Conservation (phyloP, 306 rosid genomes). For the Vigna mungo region DNA sequence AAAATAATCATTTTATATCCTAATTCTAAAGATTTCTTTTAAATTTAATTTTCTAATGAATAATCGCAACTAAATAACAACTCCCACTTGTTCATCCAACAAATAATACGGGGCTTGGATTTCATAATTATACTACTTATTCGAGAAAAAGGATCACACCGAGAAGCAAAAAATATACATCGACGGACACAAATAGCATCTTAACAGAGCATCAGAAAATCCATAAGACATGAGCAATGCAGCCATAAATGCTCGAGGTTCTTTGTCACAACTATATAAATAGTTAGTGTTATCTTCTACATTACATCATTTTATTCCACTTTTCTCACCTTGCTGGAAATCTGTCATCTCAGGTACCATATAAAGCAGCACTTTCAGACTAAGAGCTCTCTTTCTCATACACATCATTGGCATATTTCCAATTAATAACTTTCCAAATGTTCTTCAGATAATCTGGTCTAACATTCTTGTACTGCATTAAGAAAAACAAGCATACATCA, state of each 20-base stretch:
- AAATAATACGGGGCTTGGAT: not conserved
- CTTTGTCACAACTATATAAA: slow-evolving; percentile 24
- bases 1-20: not conserved
- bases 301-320: slow-evolving; percentile 49
- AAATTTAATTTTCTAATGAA: no score
- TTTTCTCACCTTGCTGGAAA: slow-evolving; percentile 28
- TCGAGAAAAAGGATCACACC: slow-evolving; percentile 23
- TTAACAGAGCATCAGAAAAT: slow-evolving; percentile 24
- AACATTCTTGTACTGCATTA: slow-evolving; percentile 93
- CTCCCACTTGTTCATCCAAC: slow-evolving; percentile 20
- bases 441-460: slow-evolving; percentile 96
- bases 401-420: slow-evolving; percentile 82
- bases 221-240: slow-evolving; percentile 16
- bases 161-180: slow-evolving; percentile 15
- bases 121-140: slow-evolving; percentile 20
- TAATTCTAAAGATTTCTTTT: not conserved
- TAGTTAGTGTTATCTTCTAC: slow-evolving; percentile 10
- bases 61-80: not conserved
- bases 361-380: slow-evolving; percentile 37
- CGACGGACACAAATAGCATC: not conserved
- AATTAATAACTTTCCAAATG: slow-evolving; percentile 93
- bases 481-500: slow-evolving; percentile 46
- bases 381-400: slow-evolving; percentile 66
- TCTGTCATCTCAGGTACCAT: slow-evolving; percentile 28
- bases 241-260: slow-evolving; percentile 28